A percentile compares a stretch with the other conserved stretches of the same genome.
These are phyloP conservation scores for Pseudozyma pruni DNA, from an alignment of 1,284 basidiomycete genomes.

Conservation along the genomic window DNA sequence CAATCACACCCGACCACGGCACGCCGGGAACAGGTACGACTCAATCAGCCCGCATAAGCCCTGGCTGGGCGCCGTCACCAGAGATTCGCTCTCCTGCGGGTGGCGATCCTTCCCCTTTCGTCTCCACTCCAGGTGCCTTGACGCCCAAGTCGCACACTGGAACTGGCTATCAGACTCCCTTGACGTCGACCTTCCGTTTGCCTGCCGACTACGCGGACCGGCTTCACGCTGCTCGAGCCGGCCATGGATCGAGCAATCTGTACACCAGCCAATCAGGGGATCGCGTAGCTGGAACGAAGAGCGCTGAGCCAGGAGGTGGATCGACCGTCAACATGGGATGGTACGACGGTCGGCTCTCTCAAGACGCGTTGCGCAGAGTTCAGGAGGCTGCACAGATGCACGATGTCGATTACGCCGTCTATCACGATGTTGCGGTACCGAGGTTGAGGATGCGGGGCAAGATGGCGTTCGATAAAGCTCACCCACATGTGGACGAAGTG, in stretches of 20 bases:
- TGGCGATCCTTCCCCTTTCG: background rate
- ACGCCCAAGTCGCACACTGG: background rate
- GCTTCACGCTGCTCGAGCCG: background rate
- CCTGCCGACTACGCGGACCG: constrained; percentile 15
- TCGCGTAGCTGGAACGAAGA: background rate
- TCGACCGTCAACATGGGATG: background rate
- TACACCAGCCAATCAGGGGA: background rate
- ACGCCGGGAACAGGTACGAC: background rate
- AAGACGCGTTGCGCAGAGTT: constrained; percentile 1
- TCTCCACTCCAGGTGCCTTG: constrained; percentile 4
- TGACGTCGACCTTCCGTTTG: constrained; percentile 2
- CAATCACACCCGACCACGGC: background rate
- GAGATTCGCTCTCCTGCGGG: background rate
- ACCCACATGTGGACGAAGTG: background rate
- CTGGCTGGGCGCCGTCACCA: background rate
- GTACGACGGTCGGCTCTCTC: constrained; percentile 2
- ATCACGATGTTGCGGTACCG: background rate
- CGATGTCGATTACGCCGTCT: constrained; percentile 9
- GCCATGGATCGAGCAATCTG: background rate
- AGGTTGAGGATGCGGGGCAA: too few species aligned
- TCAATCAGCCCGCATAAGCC: background rate
- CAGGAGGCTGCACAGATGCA: constrained; percentile 5
- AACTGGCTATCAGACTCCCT: background rate
- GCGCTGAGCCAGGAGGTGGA: background rate
- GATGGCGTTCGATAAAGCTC: background rate